Evolutionary conservation across 2,329 filamentous ascomycete species (phyloP), one percentile per base, ranked within the genome.

Genomic region (Colletotrichum neosansevieriae): DNA sequence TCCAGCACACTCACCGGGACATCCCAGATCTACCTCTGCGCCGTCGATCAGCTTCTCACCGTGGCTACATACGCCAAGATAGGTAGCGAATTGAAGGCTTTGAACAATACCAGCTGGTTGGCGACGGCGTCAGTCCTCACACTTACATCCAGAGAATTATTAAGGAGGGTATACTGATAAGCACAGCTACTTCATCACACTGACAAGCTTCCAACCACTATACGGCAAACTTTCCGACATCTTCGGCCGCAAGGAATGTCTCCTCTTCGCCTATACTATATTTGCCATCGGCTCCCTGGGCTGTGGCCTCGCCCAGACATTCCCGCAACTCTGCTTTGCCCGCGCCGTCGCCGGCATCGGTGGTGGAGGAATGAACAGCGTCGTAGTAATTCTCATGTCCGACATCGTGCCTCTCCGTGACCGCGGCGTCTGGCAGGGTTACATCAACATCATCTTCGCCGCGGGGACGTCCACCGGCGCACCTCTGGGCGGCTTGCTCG

Each of bases 1-100:
- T 50, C 38, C 29, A 29, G 34, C 49, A 29, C 19, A n/a, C 54
- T 50, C 19, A 58, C 40, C 32, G 59, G 34, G 24, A 4, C 19
- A 63, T 6, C 51, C 70, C 74, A 92, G 90, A 81, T 94, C 45
- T 93, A 92, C 75, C 83, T 95, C 7, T 86, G 90, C 19, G 91
- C 92, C 4, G 85, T 91, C 58, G 92, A 95, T 75, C 91, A 94
- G 77, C 93, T 93, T 0, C 88, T 94, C 61, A 89, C 92, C 34
- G 88, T 94, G 56, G 89, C 89, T n/a, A 90, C 86, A n/a, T 94
- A 94, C 77, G 91, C 91, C 57, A 88, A 86, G 70, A 94, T 95
- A 73, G 92, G 92, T 11, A 92, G 86, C 64, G 92, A 94, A 71
- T 81, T 95, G 32, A 84, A 92, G 58, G 91, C 92, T 1, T 83